Evolutionary conservation across 225 moss, liverwort and hornwort species (phyloP), one percentile per base, ranked within the genome.

Genomic region (Marchantia polymorpha): DNA sequence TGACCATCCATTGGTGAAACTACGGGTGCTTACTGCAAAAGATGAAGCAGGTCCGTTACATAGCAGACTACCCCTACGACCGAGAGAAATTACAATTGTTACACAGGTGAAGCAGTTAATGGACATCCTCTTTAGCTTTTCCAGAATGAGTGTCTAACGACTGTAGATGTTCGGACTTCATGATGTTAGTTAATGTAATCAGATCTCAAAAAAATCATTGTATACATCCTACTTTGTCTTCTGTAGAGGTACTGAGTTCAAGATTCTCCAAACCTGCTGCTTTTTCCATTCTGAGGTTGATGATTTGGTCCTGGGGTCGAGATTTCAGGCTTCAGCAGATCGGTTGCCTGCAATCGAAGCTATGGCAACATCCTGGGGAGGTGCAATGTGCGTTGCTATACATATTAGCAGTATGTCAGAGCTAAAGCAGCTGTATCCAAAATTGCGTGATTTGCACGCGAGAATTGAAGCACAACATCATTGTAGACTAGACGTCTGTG

Each of bases 301-400:
- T 3, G 12, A 13, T 72, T 26, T 17, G n/a, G 52, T 25, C 51
- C n/a, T 51, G 10, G 52, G 63, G 26, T 81, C 29, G 30, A 11
- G 58, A 26, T 22, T 52, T 53, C 82, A 87, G 87, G 87, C 87
- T 52, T 82, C 87, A 1, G 87, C 80, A 61, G 87, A 87, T 63
- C 77, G 87, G 27, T 64, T 87, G 77, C 84, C 77, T n/a, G 82
- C 87, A 39, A 78, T 87, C 26, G 82, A 87, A 68, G 87, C 83
- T 53, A 87, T 87, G 87, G 87, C 87, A 27, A 80, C 77, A 53
- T 83, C 87, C 27, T 87, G 87, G 87, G 84, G 84, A 31, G 85
- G 85, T 66, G 74, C 78, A 22, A 71, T 85, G 64, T 82, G 87
- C 77, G 82, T 87, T 10, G 87, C 82, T 51, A 61, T 87, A 23